Evolutionary conservation across 176 grass and related monocot species (phyloP).

Genomic region (Musa troglodytarum): DNA sequence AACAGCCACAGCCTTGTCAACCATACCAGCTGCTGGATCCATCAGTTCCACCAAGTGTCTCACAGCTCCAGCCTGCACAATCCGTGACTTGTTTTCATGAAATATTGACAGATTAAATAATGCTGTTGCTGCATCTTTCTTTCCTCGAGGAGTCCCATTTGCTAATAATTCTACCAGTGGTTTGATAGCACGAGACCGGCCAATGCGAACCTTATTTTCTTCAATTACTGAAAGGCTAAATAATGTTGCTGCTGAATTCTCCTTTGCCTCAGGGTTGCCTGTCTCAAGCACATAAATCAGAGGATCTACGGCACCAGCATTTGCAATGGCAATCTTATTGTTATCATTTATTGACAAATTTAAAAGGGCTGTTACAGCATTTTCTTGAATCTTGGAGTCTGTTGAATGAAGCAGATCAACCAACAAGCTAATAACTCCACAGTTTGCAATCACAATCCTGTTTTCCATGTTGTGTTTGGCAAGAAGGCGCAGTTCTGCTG

Average conservation of each 20-base stretch:
- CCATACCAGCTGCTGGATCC: slow-evolving; percentile 81
- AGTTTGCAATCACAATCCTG: slow-evolving; percentile 49
- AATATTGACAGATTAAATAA: slow-evolving; percentile 77
- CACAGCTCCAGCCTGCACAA: slow-evolving; percentile 68
- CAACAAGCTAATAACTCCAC: slow-evolving; percentile 49
- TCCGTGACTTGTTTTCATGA: slow-evolving; percentile 63
- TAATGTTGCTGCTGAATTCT: slow-evolving; percentile 65
- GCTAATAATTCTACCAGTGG: slow-evolving; percentile 63
- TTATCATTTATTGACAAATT: slow-evolving; percentile 82
- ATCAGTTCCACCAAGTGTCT: slow-evolving; percentile 71
- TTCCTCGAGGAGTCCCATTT: slow-evolving; percentile 59
- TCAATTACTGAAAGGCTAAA: slow-evolving; percentile 76
- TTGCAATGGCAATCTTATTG: slow-evolving; percentile 67
- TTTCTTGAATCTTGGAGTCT: slow-evolving; percentile 56
- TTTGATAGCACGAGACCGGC: slow-evolving; percentile 59
- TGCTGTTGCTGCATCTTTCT: slow-evolving; percentile 76
- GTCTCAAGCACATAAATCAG: slow-evolving; percentile 63
- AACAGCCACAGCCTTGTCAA: slow-evolving; percentile 78
- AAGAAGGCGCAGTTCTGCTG: slow-evolving; percentile 51
- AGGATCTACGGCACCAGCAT: slow-evolving; percentile 49
- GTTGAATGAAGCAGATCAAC: slow-evolving; percentile 59
- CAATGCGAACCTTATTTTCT: slow-evolving; percentile 66
- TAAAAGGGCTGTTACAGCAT: slow-evolving; percentile 59
- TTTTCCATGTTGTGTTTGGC: slow-evolving; percentile 65
- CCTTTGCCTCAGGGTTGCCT: slow-evolving; percentile 76